Base-by-base conservation (phyloP, 192 early-diverging fungal genomes). In the Coemansia sp. region DNA sequence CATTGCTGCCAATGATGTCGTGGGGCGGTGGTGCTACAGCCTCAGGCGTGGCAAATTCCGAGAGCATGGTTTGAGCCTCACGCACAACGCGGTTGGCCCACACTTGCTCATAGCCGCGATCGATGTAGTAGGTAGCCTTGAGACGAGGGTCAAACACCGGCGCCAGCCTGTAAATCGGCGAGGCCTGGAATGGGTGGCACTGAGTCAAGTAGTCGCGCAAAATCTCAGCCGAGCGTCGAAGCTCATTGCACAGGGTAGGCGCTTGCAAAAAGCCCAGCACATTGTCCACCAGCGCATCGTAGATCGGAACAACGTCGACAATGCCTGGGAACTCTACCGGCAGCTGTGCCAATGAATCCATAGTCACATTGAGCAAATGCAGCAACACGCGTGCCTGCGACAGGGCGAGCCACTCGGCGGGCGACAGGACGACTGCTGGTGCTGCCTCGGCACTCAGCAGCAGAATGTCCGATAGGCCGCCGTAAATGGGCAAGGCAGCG, bases 171-270 rank as follows among this genome's bases (percentile, higher is more conserved):
- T 77, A 82, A 25, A 82, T 75, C 0, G 80, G 72, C 71, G 80
- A 82, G n/a, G 72, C 55, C 75, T 77, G 80, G 80, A 82, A 82
- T 51, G 80, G 80, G 41, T 82, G 80, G 67, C 75, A 74, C 55
- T 82, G 80, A 4, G 55, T 51, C 63, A 82, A 45, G 15, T 82
- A 63, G 31, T 82, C 80, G 57, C 72, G 72, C 39, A 82, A 44
- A 9, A 62, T 51, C 63, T 77, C 75, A 34, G 65, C 75, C 51
- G 72, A 46, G 25, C 61, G 64, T 36, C 72, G 72, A 58, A 82
- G 63, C 23, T 55, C 64, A 14, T 64, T 45, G 63, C 66, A 66
- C 55, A 82, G 72, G 21, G 62, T 15, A 41, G 62, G 38, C 10
- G 72, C 51, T 38, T 71, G 61, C 55, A 82, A 63, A 14, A 77